A percentile compares a stretch with the other conserved stretches of the same genome.
Evolutionary conservation across 164 flowering plant genomes (phyloP).

Genomic region (Pachysandra terminalis): DNA sequence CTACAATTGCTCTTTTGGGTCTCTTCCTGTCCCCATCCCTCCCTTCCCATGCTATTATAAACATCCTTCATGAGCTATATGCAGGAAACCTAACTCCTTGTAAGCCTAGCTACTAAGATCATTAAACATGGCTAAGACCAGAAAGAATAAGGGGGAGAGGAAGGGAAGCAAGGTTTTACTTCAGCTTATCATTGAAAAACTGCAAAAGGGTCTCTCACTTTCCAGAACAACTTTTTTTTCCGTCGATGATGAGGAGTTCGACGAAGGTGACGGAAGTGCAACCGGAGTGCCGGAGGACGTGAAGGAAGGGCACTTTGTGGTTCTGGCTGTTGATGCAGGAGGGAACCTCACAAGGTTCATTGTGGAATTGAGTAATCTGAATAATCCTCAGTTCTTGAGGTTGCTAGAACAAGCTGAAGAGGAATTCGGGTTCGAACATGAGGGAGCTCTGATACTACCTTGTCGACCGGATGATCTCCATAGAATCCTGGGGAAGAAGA

Average conservation of each 20-base stretch:
- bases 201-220: slow-evolving; percentile 11
- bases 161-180: slow-evolving; percentile 15
- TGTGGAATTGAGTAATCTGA: slow-evolving; percentile 29
- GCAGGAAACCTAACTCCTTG: too few species aligned
- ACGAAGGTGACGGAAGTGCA: slow-evolving; percentile 12
- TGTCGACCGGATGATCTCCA: slow-evolving; percentile 42
- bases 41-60: neutral
- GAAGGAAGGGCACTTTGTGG: slow-evolving; percentile 49
- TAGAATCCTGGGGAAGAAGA: slow-evolving; percentile 19
- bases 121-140: neutral
- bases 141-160: neutral
- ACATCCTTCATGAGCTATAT: too few species aligned
- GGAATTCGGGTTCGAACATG: slow-evolving; percentile 47
- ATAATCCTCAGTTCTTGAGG: slow-evolving; percentile 39
- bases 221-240: neutral
- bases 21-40: too few species aligned
- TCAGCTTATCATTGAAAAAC: slow-evolving; percentile 16
- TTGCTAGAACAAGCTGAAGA: slow-evolving; percentile 45
- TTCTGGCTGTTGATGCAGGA: slow-evolving; percentile 30
- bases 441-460: slow-evolving; percentile 44
- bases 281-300: slow-evolving; percentile 33
- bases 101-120: too few species aligned
- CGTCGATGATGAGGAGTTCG: neutral
- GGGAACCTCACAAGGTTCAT: slow-evolving; percentile 36
- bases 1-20: neutral